phyloP scores from a whole-genome alignment of 176 grass and related monocot genomes.

The Carex parvula region DNA sequence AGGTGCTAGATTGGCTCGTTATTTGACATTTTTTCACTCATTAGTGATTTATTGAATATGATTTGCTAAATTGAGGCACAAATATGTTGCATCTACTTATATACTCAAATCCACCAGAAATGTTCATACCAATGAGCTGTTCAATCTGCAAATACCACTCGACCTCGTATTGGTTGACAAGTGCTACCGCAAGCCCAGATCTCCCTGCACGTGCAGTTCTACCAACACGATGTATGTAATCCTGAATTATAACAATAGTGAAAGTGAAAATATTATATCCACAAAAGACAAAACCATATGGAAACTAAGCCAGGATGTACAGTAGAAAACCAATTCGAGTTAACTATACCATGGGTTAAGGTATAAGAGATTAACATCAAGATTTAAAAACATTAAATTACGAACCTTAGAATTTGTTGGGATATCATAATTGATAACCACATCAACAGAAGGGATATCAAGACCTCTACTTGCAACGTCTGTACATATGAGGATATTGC shows the following conservation, averaged over 20 bases:
- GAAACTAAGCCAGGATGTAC: neutral
- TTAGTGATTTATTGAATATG: neutral
- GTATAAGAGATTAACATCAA: neutral
- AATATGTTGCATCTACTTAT: neutral
- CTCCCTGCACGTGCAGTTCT: slow-evolving; percentile 88
- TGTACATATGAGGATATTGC: slow-evolving; percentile 82
- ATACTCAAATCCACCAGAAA: neutral
- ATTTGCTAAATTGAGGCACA: neutral
- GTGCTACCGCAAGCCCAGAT: slow-evolving; percentile 75
- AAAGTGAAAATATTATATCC: neutral
- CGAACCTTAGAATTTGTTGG: slow-evolving; percentile 81
- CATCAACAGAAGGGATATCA: slow-evolving; percentile 86
- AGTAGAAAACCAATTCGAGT: neutral
- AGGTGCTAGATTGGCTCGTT: neutral
- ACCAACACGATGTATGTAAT: slow-evolving; percentile 95
- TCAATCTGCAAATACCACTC: slow-evolving; percentile 78
- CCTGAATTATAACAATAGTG: slow-evolving; percentile 40
- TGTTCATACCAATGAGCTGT: slow-evolving; percentile 51
- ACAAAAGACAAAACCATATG: neutral
- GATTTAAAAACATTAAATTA: neutral
- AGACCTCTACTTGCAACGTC: slow-evolving; percentile 89
- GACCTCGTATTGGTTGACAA: slow-evolving; percentile 84
- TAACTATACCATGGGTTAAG: neutral
- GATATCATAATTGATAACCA: slow-evolving; percentile 94
- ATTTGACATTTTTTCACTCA: neutral